Evolutionary conservation across 169 alveolate genomes (phyloP).

Genomic region (Eimeria sp.): DNA sequence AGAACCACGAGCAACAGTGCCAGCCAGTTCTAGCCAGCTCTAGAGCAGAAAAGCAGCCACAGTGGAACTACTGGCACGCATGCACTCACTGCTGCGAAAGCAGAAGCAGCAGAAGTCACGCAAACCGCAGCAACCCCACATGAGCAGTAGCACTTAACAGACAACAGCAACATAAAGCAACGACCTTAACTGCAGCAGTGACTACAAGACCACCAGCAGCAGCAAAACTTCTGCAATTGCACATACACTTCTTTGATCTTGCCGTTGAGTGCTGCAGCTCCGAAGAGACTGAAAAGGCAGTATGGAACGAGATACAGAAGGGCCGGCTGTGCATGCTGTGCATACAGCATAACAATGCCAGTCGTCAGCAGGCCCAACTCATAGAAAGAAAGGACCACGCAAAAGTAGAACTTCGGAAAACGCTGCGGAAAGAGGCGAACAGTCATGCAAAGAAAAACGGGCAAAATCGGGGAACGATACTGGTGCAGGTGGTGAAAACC

Average conservation of each 20-base stretch:
- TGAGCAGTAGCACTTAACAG: background rate
- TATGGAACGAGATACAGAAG: conserved; percentile 96
- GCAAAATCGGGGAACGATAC: background rate
- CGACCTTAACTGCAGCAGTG: background rate
- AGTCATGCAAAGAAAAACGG: background rate
- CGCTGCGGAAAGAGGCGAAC: conserved; percentile 30
- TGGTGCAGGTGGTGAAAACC: background rate
- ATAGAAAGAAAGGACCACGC: conserved; percentile 91
- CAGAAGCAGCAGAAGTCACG: background rate
- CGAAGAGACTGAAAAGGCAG: conserved; percentile 88
- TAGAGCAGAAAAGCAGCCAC: background rate
- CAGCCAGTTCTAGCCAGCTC: background rate
- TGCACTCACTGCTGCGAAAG: background rate
- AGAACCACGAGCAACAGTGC: background rate
- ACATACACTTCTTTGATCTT: conserved; percentile 82
- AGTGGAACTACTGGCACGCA: background rate
- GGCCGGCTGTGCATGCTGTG: conserved; percentile 95
- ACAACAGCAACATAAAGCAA: background rate
- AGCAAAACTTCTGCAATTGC: background rate
- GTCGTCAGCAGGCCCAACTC: conserved; percentile 94
- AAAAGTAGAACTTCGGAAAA: conserved; percentile 89
- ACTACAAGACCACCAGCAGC: background rate
- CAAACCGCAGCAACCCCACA: background rate
- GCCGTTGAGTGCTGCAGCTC: conserved; percentile 86
- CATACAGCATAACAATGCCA: conserved; percentile 90